Evolutionary conservation across 225 moss, liverwort and hornwort genomes (phyloP).

Genomic region (Pleurozium schreberi): DNA sequence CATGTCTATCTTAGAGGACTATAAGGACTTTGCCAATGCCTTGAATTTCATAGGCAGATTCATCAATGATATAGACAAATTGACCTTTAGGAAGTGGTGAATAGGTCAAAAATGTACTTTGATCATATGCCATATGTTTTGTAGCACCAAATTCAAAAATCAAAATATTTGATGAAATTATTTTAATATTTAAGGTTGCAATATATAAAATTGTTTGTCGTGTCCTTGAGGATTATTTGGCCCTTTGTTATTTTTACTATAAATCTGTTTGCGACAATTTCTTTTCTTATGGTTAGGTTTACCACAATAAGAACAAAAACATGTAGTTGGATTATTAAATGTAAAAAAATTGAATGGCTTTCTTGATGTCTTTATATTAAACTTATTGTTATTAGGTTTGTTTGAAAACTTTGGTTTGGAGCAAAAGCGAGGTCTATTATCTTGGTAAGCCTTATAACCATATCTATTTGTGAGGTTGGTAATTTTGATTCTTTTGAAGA

Average conservation of each 20-base stretch:
- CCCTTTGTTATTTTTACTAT: neutral
- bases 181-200: accelerated
- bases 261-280: neutral
- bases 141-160: neutral
- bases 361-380: no score
- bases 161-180: neutral
- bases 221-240: neutral
- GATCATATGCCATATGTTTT: neutral
- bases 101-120: neutral
- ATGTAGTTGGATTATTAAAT: neutral
- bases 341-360: neutral
- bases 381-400: no score
- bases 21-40: neutral
- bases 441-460: neutral
- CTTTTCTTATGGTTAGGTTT: neutral
- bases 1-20: neutral
- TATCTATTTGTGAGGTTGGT: neutral
- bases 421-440: neutral
- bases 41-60: neutral
- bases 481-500: neutral
- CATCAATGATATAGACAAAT: neutral
- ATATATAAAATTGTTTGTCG: neutral
- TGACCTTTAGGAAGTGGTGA: neutral
- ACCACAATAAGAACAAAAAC: neutral
- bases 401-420: no score